A percentile compares a stretch with the other conserved stretches of the same genome.
phyloP scores from a whole-genome alignment of 2,329 filamentous ascomycete species.

The Rhytidhysteron rufulum region DNA sequence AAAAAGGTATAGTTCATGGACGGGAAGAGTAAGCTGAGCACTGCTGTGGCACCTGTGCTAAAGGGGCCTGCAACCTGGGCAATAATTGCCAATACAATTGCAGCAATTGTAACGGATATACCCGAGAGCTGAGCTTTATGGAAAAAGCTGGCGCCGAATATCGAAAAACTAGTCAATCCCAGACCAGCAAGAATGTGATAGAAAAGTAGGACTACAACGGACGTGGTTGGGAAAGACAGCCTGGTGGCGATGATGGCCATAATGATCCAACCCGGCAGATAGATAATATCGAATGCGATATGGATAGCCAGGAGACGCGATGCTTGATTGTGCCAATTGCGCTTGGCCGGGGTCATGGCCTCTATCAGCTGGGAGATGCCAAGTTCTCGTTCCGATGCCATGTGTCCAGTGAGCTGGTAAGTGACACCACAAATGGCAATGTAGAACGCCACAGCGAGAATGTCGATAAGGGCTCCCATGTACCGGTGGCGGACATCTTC shows the following conservation, averaged over 20 bases:
- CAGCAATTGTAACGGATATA: conserved; percentile 69
- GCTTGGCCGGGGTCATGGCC: conserved; percentile 79
- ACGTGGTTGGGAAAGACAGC: conserved; percentile 49
- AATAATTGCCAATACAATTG: conserved; percentile 73
- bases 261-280: conserved; percentile 77
- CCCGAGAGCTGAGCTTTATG: conserved; percentile 83
- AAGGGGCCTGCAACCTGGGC: conserved; percentile 69
- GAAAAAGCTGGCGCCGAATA: conserved; percentile 80
- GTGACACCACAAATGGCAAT: conserved; percentile 75
- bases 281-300: conserved; percentile 73
- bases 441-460: conserved; percentile 75
- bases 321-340: conserved; percentile 71
- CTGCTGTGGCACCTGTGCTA: conserved; percentile 60
- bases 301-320: conserved; percentile 77
- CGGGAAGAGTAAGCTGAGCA: conserved; percentile 74
- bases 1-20: conserved; percentile 88
- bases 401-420: conserved; percentile 82
- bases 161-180: conserved; percentile 72
- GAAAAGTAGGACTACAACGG: conserved; percentile 42
- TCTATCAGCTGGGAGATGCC: conserved; percentile 88
- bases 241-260: conserved; percentile 66
- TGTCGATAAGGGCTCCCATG: conserved; percentile 69
- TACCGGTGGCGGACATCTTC: conserved; percentile 65
- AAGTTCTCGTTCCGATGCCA: conserved; percentile 79
- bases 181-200: conserved; percentile 75